Evolutionary conservation across 2,329 filamentous ascomycete species (phyloP).

Genomic region (Bipolaris sorokiniana): DNA sequence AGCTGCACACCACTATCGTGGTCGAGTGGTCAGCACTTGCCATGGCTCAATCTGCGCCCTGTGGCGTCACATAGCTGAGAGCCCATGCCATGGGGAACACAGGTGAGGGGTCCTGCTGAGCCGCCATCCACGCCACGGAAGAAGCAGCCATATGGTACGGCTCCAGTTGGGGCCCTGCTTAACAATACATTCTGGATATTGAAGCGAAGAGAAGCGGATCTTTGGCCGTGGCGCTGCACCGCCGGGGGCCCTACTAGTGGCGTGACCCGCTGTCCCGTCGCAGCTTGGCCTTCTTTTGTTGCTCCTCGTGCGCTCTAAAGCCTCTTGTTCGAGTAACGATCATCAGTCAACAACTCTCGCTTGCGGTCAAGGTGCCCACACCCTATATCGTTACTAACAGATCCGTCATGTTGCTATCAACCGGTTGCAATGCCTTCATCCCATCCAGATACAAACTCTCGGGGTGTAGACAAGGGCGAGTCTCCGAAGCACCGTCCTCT

Average conservation of each 20-base stretch:
- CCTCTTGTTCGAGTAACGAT: constrained; percentile 33
- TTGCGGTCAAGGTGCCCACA: constrained; percentile 15
- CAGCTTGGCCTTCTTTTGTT: constrained; percentile 25
- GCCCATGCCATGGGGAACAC: constrained; percentile 20
- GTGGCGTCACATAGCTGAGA: constrained; percentile 39
- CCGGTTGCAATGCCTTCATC: constrained; percentile 18
- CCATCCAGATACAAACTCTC: constrained; percentile 27
- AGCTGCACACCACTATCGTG: constrained; percentile 4
- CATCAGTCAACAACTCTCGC: constrained; percentile 20
- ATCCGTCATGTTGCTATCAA: constrained; percentile 24
- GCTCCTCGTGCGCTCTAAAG: constrained; percentile 38
- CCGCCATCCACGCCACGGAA: constrained; percentile 45
- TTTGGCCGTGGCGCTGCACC: constrained; percentile 21
- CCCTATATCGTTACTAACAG: constrained; percentile 10
- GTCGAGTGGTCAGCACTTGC: constrained; percentile 37
- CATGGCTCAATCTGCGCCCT: constrained; percentile 42
- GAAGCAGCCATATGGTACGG: constrained; percentile 20
- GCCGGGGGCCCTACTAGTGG: constrained; percentile 22
- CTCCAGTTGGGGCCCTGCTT: constrained; percentile 18
- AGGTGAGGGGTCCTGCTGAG: constrained; percentile 28
- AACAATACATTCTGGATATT: constrained; percentile 7
- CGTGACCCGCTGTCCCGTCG: constrained; percentile 31
- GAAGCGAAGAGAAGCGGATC: constrained; percentile 28
- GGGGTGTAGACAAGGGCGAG: constrained; percentile 27
- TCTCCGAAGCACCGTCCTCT: constrained; percentile 22